Evolutionary conservation across 129 eudicot species (phyloP), one percentile per base, ranked within the genome.

Genomic region (Centella asiatica): DNA sequence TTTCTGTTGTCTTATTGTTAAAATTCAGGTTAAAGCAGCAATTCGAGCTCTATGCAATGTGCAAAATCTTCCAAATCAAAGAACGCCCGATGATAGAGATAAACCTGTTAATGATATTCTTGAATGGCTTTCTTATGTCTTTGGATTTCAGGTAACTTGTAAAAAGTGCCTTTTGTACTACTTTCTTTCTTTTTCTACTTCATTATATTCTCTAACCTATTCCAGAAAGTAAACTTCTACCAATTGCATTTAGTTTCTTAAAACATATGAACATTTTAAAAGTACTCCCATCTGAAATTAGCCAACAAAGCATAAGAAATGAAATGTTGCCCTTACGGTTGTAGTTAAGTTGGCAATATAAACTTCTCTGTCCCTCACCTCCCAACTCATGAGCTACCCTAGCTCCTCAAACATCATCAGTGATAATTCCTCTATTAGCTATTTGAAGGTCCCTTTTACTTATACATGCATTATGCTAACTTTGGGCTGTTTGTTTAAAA

Each of bases 51-150:
- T 93, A 31, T 81, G 83, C 18, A 73, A 69, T 47, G 68, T 88
- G 65, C 85, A 73, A 60, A 83, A 78, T 83, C 95, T 88, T 66
- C 95, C 95, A 6, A 73, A 67, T 54, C 79, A 80, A 67, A 78
- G 77, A 78, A 72, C 69, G 71, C 87, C 85, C 0, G 96, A 79
- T 67, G 89, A 80, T 22, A 75, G 76, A 64, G 79, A 73, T 62
- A 87, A 78, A 66, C 69, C 87, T 62, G 70, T 80, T 22, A 85
- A 44, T 67, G 99, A 93, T 68, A 88, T 93, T 63, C 95, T 88
- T 42, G 96, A 87, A 74, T 93, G 99, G 99, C 85, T 93, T 59
- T 75, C 96, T 71, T 78, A 81, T 26, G 69, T 80, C 46, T 93
- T 93, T 73, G 96, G 96, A 50, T 93, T 93, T 44, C 99, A 93